phyloP scores from a whole-genome alignment of 2,329 filamentous ascomycete genomes.

The Scytalidium lignicola region DNA sequence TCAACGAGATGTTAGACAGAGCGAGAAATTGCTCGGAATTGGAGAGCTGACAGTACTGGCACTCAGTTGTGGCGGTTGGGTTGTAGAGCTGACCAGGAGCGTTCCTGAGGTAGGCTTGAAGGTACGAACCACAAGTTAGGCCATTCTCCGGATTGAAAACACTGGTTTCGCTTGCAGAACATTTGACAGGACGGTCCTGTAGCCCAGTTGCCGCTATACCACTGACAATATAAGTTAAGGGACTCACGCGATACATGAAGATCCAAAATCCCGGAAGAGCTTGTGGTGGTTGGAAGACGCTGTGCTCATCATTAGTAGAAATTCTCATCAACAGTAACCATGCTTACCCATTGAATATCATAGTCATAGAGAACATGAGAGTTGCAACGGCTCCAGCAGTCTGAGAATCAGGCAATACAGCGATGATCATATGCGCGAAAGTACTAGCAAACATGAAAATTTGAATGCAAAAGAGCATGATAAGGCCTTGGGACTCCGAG shows the following conservation, averaged over 20 bases:
- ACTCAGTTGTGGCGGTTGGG: slow-evolving; percentile 39
- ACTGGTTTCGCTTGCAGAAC: slow-evolving; percentile 65
- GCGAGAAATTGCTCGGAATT: slow-evolving; percentile 47
- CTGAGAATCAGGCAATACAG: slow-evolving; percentile 70
- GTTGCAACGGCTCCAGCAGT: slow-evolving; percentile 74
- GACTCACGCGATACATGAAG: slow-evolving; percentile 76
- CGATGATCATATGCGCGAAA: slow-evolving; percentile 75
- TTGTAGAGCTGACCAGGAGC: slow-evolving; percentile 52
- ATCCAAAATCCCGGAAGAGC: slow-evolving; percentile 73
- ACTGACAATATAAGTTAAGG: slow-evolving; percentile 59
- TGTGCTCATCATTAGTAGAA: too few species aligned
- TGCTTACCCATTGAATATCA: slow-evolving; percentile 59
- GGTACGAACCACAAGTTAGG: slow-evolving; percentile 55
- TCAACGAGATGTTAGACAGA: slow-evolving; percentile 45
- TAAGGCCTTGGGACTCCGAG: slow-evolving; percentile 42
- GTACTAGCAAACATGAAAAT: slow-evolving; percentile 83
- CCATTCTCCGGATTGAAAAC: slow-evolving; percentile 55
- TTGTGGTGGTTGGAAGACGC: slow-evolving; percentile 63
- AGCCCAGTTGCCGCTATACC: slow-evolving; percentile 68
- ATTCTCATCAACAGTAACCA: too few species aligned
- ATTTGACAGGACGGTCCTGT: slow-evolving; percentile 59
- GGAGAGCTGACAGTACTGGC: slow-evolving; percentile 55
- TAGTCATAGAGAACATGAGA: slow-evolving; percentile 64
- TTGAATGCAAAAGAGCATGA: slow-evolving; percentile 69
- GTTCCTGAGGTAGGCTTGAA: slow-evolving; percentile 42